Conservation (phyloP, 2,329 filamentous ascomycete genomes). For the Xylaria hypoxylon region DNA sequence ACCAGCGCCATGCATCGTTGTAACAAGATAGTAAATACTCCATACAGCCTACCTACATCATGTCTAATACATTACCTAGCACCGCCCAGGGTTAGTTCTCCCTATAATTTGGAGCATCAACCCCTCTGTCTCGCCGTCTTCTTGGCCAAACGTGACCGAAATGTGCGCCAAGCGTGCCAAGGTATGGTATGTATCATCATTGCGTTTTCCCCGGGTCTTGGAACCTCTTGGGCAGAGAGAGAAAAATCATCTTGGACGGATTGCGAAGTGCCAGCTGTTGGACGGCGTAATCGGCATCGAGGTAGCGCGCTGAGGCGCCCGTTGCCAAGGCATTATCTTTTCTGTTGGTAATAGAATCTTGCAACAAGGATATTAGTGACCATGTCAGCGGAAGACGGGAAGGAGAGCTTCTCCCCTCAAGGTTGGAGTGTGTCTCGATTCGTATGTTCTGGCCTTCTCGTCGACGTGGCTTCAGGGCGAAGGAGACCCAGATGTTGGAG, state of each 20-base stretch:
- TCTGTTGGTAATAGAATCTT: conserved; percentile 32
- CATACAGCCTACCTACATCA: neutral
- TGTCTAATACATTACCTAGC: conserved; percentile 11
- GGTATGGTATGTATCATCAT: conserved; percentile 43
- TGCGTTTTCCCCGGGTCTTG: conserved; percentile 40
- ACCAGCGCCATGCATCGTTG: conserved; percentile 18
- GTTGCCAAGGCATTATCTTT: conserved; percentile 35
- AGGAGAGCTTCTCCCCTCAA: conserved; percentile 7
- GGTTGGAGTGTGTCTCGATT: conserved; percentile 18
- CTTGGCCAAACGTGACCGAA: conserved; percentile 38
- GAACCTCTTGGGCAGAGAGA: conserved; percentile 20
- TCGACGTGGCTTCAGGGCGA: conserved; percentile 15
- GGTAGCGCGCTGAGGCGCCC: conserved; percentile 15
- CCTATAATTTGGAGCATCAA: conserved; percentile 11
- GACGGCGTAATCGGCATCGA: conserved; percentile 32
- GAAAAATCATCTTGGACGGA: conserved; percentile 11
- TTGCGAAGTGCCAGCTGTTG: conserved; percentile 37
- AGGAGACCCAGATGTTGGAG: conserved; percentile 27
- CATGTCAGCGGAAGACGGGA: conserved; percentile 20
- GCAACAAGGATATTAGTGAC: conserved; percentile 16
- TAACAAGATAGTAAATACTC: neutral
- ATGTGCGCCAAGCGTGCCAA: conserved; percentile 49
- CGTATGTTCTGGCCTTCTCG: conserved; percentile 14
- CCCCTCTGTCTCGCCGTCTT: conserved; percentile 39
- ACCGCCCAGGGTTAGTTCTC: neutral